Percentiles rank a stretch among this genome's conserved stretches.
Conservation (phyloP, 2,329 filamentous ascomycete genomes). For the Aspergillus luchuensis region DNA sequence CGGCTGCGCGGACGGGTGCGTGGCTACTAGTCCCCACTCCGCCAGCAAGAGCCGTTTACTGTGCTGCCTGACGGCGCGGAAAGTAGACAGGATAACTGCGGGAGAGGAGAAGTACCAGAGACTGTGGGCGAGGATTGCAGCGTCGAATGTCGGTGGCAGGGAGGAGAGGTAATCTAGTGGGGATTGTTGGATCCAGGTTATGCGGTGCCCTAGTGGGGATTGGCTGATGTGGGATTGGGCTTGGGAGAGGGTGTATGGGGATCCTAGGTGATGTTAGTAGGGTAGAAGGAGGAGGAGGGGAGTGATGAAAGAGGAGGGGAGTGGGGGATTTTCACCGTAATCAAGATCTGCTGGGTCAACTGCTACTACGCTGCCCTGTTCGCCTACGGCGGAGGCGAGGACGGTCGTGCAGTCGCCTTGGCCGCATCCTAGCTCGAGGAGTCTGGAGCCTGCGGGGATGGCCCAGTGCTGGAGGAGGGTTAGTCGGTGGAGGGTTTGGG, state of each 20-base stretch:
- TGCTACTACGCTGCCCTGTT: constrained; percentile 51
- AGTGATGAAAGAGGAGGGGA: too few relatives aligned
- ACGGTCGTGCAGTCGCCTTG: constrained; percentile 61
- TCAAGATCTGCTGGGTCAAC: constrained; percentile 55
- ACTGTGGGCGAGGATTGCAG: constrained; percentile 43
- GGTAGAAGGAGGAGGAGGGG: not conserved
- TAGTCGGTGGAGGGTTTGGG: constrained; percentile 16
- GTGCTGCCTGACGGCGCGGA: constrained; percentile 39
- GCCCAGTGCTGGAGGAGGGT: constrained; percentile 10
- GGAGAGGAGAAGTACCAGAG: constrained; percentile 57
- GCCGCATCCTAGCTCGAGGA: constrained; percentile 63
- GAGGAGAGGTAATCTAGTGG: constrained; percentile 30
- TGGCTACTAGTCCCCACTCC: constrained; percentile 51
- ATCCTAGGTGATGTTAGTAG: constrained; percentile 9
- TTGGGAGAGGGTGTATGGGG: constrained; percentile 20
- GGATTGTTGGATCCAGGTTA: constrained; percentile 16
- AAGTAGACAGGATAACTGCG: constrained; percentile 37
- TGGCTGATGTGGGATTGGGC: constrained; percentile 17
- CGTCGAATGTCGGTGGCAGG: constrained; percentile 36
- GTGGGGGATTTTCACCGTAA: constrained; percentile 40
- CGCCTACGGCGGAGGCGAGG: constrained; percentile 53
- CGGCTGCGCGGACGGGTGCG: constrained; percentile 42
- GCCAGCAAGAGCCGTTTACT: constrained; percentile 44
- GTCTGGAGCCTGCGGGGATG: constrained; percentile 29
- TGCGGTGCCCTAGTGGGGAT: constrained; percentile 13